These are phyloP conservation scores for Penicillium parvum DNA, from an alignment of 495 filamentous ascomycete species.

Conservation along the genomic window DNA sequence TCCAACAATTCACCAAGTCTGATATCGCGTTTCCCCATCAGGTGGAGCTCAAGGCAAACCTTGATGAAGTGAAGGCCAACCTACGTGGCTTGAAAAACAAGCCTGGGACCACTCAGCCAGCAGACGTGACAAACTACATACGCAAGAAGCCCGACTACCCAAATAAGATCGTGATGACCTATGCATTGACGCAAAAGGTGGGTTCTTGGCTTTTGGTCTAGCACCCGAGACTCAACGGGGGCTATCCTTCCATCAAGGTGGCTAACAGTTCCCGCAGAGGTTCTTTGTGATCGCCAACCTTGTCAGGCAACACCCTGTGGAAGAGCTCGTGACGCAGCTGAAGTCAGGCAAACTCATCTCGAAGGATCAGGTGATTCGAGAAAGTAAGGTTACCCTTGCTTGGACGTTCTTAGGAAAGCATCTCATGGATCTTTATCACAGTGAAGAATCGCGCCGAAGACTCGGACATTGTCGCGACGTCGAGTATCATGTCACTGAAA, in stretches of 20 bases:
- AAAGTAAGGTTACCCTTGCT: constrained; percentile 59
- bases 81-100: constrained; percentile 92
- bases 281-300: constrained; percentile 71
- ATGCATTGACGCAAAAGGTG: constrained; percentile 86
- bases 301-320: constrained; percentile 66
- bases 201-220: too few species aligned
- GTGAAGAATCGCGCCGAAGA: constrained; percentile 80
- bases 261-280: constrained; percentile 49
- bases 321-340: constrained; percentile 65
- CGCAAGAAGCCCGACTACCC: constrained; percentile 63
- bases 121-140: constrained; percentile 76
- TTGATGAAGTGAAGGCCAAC: constrained; percentile 81
- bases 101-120: constrained; percentile 86
- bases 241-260: too few species aligned
- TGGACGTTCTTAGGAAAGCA: not conserved
- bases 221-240: too few species aligned
- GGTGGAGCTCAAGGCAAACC: constrained; percentile 86
- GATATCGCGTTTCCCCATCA: constrained; percentile 90
- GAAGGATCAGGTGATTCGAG: constrained; percentile 73
- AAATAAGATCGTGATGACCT: constrained; percentile 81
- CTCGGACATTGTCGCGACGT: constrained; percentile 81
- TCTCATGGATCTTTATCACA: constrained; percentile 26
- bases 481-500: constrained; percentile 82
- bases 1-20: constrained; percentile 50
- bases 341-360: constrained; percentile 64